phyloP scores from a whole-genome alignment of 2,329 filamentous ascomycete species.

The Fusarium coicis region DNA sequence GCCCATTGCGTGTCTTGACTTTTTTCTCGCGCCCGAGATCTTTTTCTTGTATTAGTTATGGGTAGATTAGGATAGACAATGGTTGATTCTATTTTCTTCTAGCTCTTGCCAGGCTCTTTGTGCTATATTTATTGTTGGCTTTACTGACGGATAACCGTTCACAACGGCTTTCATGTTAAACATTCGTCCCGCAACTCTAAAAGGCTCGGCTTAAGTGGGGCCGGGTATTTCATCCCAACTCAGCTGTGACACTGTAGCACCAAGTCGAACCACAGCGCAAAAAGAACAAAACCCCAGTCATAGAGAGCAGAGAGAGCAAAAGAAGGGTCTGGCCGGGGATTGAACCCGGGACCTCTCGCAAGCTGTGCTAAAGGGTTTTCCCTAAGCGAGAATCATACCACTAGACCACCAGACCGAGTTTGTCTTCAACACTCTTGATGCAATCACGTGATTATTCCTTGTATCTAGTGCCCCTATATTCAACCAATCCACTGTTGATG shows the following conservation, averaged over 20 bases:
- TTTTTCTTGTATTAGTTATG: slow-evolving; percentile 43
- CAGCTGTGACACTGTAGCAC: background rate
- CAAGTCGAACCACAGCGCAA: background rate
- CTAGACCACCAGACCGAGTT: slow-evolving; percentile 67
- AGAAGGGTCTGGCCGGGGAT: slow-evolving; percentile 57
- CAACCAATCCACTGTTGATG: fast-evolving
- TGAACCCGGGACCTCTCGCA: slow-evolving; percentile 61
- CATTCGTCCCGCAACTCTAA: background rate
- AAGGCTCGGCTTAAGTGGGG: background rate
- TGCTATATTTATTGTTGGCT: background rate
- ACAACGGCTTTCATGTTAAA: background rate
- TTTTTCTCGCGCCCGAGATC: slow-evolving; percentile 41
- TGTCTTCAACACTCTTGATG: slow-evolving; percentile 43
- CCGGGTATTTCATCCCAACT: background rate
- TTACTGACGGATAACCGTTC: background rate
- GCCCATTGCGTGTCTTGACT: slow-evolving; percentile 42
- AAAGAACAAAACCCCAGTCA: background rate
- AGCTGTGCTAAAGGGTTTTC: slow-evolving; percentile 53
- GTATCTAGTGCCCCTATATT: fast-evolving
- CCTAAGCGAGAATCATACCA: slow-evolving; percentile 80
- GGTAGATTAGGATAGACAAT: slow-evolving; percentile 46
- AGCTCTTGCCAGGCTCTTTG: background rate
- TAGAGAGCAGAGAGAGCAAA: slow-evolving; percentile 31
- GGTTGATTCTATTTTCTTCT: slow-evolving; percentile 31
- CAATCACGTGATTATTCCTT: slow-evolving; percentile 17